Percentiles rank a stretch among this genome's conserved stretches.
phyloP scores from a whole-genome alignment of 2,329 filamentous ascomycete genomes.

The Pseudogymnoascus sp. region DNA sequence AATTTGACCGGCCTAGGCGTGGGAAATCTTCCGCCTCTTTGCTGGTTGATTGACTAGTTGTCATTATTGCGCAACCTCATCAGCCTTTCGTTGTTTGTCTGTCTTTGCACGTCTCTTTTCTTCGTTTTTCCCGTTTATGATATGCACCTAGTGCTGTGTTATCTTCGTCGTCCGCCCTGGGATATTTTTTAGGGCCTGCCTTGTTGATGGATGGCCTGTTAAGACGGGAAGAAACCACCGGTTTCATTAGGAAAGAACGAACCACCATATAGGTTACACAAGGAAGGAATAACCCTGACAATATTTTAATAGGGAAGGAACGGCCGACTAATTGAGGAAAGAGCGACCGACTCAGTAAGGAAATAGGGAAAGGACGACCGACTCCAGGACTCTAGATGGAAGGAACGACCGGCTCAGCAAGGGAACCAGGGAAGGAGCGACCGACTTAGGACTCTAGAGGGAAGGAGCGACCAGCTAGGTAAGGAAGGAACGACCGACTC shows the following conservation, averaged over 20 bases:
- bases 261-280: too few species aligned
- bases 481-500: background rate
- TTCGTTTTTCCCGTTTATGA: background rate
- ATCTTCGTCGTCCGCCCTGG: background rate
- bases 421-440: too few species aligned
- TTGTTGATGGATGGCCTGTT: background rate
- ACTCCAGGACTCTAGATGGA: too few species aligned
- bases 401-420: too few species aligned
- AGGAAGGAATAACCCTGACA: background rate
- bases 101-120: background rate
- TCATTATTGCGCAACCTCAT: background rate
- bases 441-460: too few species aligned
- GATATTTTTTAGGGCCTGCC: background rate
- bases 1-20: too few species aligned
- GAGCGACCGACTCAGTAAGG: too few species aligned
- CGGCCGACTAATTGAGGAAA: too few species aligned
- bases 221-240: background rate
- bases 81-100: background rate
- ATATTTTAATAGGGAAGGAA: background rate
- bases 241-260: background rate
- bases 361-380: too few species aligned
- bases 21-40: background rate
- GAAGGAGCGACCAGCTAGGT: background rate
- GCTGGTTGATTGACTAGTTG: background rate
- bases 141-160: background rate